These are phyloP conservation scores for Ophiocordyceps robertsii DNA, from an alignment of 2,329 filamentous ascomycete species.

Conservation along the genomic window DNA sequence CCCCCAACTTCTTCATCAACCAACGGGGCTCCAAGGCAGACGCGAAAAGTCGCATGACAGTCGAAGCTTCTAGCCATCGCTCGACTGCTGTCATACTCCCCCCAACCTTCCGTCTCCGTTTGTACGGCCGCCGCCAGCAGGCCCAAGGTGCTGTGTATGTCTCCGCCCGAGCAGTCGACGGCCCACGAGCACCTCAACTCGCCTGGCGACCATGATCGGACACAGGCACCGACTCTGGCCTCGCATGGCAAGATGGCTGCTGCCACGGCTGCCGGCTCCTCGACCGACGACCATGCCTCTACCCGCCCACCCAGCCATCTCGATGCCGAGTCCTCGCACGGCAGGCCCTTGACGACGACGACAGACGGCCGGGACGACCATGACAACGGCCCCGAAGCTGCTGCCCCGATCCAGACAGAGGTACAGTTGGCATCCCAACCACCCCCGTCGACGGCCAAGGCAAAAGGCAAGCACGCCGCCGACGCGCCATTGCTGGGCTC, in stretches of 20 bases:
- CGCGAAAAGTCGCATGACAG: too few species aligned
- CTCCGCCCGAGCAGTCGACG: constrained; percentile 18
- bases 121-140: neutral
- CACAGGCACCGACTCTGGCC: neutral
- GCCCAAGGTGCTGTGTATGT: constrained; percentile 16
- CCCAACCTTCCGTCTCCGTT: neutral
- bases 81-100: neutral
- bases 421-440: neutral
- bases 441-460: too few species aligned
- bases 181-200: constrained; percentile 9
- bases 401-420: too few species aligned
- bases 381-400: too few species aligned
- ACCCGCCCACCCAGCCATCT: neutral
- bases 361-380: neutral
- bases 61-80: neutral
- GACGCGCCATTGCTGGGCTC: constrained; percentile 3
- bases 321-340: neutral
- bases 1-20: too few species aligned
- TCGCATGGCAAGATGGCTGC: neutral
- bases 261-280: neutral
- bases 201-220: constrained; percentile 1
- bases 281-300: neutral
- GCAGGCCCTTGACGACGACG: neutral
- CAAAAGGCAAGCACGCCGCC: constrained; percentile 10
- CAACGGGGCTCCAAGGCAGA: too few species aligned